Base-by-base conservation (phyloP, 73 alveolate species). In the Loxodes magnus region DNA sequence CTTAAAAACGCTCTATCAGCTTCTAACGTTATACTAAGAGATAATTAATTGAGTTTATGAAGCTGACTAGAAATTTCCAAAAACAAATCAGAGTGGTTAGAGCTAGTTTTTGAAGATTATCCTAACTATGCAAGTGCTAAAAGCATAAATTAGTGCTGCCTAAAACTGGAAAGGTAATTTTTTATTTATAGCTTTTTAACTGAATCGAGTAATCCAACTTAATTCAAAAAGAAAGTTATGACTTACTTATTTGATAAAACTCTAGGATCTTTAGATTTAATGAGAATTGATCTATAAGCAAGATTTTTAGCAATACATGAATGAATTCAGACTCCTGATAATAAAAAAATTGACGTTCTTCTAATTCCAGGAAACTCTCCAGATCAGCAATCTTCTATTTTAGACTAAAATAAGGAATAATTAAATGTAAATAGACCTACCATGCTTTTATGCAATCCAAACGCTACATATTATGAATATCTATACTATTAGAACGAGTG, bases 281-380 rank as follows among this genome's bases (percentile, higher is more conserved):
- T 61, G 72, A 46, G 60, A 46, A 44, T 31, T 15, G 73, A 53
- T 15, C 25, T 61, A 51, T 27, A 25, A 27, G 29, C 26, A 25
- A 24, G 57, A 25, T 61, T 51, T 4, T 88, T 87, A 2, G 97
- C 97, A 91, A 91, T 63, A 79, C 78, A 35, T 77, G 52, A 55
- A 75, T 62, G 64, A 77, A 52, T 46, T 67, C 71, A 91, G 90
- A 84, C 44, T 84, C 96, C 5, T 69, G 54, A 22, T 62, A 67
- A 3, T 74, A 43, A 7, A 67, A 71, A 28, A n/a, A n/a, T n/a
- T n/a, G n/a, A n/a, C n/a, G n/a, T n/a, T 67, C 87, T 65, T 72
- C 71, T 49, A 48, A 59, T 43, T 67, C 64, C 35, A 67, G 57
- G 34, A 51, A 60, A 19, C 78, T 74, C 65, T 73, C 58, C 3